Percentiles rank a stretch among this genome's conserved stretches.
Evolutionary conservation across 768 basidiomycete genomes (phyloP).

Genomic region (Serendipita sp.): DNA sequence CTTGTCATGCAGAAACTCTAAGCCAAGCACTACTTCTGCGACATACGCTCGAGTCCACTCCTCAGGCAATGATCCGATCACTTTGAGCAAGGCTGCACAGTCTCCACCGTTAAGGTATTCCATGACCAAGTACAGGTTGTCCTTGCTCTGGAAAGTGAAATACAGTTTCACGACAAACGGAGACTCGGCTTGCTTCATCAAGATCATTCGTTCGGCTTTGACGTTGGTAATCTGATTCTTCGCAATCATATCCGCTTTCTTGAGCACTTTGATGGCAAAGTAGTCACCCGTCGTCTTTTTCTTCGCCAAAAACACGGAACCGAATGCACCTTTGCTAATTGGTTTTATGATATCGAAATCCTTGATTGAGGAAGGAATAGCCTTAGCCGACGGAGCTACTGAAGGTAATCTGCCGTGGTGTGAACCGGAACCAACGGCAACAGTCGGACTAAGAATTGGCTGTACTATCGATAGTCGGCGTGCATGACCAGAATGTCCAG

Average conservation of each 20-base stretch:
- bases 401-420: constrained; percentile 80
- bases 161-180: constrained; percentile 96
- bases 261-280: constrained; percentile 98
- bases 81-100: constrained; percentile 92
- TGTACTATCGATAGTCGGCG: constrained; percentile 61
- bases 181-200: constrained; percentile 98
- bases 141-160: constrained; percentile 99
- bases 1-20: constrained; percentile 91
- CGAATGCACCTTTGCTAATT: constrained; percentile 96
- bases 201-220: constrained; percentile 97
- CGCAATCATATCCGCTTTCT: constrained; percentile 99
- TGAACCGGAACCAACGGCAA: constrained; percentile 26
- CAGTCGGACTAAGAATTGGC: constrained; percentile 38
- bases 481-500: constrained; percentile 25
- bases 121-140: constrained; percentile 97
- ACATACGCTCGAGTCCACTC: constrained; percentile 96
- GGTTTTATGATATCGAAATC: constrained; percentile 99
- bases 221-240: constrained; percentile 99
- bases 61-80: constrained; percentile 80
- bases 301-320: constrained; percentile 94
- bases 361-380: constrained; percentile 83
- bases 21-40: constrained; percentile 85
- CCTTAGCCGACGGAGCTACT: constrained; percentile 47
- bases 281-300: constrained; percentile 98
- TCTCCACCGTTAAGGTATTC: constrained; percentile 98